Evolutionary conservation across 2,329 filamentous ascomycete genomes (phyloP).

Genomic region (Microcyclospora tardicrescens): DNA sequence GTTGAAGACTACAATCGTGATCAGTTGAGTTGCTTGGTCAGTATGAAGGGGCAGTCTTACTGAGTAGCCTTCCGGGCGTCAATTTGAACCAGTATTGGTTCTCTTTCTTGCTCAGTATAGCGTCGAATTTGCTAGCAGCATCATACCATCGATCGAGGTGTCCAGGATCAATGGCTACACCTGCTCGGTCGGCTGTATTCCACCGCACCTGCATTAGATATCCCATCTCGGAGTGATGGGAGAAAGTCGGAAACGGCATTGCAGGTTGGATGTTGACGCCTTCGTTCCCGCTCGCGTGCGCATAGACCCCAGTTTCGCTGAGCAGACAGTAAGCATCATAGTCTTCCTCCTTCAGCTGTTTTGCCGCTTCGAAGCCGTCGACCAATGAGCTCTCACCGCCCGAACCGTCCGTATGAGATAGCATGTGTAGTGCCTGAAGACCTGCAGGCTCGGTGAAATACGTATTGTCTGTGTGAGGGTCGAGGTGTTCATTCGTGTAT

Average conservation of each 20-base stretch:
- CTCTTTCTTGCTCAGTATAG: slow-evolving; percentile 50
- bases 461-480: slow-evolving; percentile 84
- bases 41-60: slow-evolving; percentile 35
- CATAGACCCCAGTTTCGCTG: slow-evolving; percentile 46
- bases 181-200: slow-evolving; percentile 83
- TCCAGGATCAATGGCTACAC: slow-evolving; percentile 44
- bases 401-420: slow-evolving; percentile 57
- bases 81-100: slow-evolving; percentile 73
- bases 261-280: slow-evolving; percentile 69
- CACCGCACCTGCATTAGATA: slow-evolving; percentile 59
- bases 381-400: slow-evolving; percentile 75
- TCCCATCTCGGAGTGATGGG: slow-evolving; percentile 35
- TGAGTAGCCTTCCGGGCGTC: slow-evolving; percentile 60
- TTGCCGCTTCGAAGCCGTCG: slow-evolving; percentile 69
- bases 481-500: slow-evolving; percentile 74
- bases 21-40: too few relatives aligned
- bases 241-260: slow-evolving; percentile 57
- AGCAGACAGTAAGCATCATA: slow-evolving; percentile 47
- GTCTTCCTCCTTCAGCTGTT: slow-evolving; percentile 42
- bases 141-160: slow-evolving; percentile 53
- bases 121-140: slow-evolving; percentile 62
- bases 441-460: slow-evolving; percentile 91
- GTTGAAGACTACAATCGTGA: slow-evolving; percentile 57
- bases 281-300: slow-evolving; percentile 77
- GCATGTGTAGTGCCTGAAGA: slow-evolving; percentile 81